phyloP scores from a whole-genome alignment of 441 rosid species.

The Brassica hybrid region DNA sequence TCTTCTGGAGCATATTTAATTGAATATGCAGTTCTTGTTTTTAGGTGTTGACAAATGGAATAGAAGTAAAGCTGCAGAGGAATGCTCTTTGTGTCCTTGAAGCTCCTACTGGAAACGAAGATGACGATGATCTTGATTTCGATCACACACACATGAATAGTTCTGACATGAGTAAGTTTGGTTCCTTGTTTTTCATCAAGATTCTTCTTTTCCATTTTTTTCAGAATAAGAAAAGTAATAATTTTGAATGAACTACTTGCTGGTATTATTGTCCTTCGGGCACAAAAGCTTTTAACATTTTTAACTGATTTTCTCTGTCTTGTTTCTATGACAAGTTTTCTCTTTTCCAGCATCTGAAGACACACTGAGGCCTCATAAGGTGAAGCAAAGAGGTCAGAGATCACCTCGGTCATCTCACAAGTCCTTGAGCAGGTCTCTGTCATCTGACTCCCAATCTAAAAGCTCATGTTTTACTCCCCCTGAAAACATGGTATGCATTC shows the following conservation, averaged over 20 bases:
- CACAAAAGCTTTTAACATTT: too few relatives aligned
- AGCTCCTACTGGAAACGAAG: conserved; percentile 92
- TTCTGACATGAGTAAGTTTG: conserved; percentile 77
- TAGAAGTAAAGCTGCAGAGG: conserved; percentile 94
- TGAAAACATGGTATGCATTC: conserved; percentile 67
- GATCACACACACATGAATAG: conserved; percentile 63
- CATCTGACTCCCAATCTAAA: conserved; percentile 88
- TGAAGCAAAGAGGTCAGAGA: conserved; percentile 72
- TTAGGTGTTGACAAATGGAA: conserved; percentile 94
- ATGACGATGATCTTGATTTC: conserved; percentile 64
- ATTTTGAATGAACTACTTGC: background rate
- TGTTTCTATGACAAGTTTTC: conserved; percentile 43
- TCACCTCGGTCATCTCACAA: conserved; percentile 81
- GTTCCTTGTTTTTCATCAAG: background rate
- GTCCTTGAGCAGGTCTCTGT: conserved; percentile 73
- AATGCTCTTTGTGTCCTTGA: conserved; percentile 97
- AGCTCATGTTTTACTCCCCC: conserved; percentile 67
- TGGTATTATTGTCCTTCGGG: background rate
- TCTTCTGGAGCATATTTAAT: conserved; percentile 25
- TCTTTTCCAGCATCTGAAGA: conserved; percentile 84
- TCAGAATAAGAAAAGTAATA: too few relatives aligned
- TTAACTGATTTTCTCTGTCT: too few relatives aligned
- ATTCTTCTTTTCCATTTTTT: background rate
- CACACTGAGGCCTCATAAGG: conserved; percentile 86
- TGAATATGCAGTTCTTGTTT: conserved; percentile 18